phyloP scores from a whole-genome alignment of 2,329 filamentous ascomycete genomes.

The Sporothrix euskadiensis region DNA sequence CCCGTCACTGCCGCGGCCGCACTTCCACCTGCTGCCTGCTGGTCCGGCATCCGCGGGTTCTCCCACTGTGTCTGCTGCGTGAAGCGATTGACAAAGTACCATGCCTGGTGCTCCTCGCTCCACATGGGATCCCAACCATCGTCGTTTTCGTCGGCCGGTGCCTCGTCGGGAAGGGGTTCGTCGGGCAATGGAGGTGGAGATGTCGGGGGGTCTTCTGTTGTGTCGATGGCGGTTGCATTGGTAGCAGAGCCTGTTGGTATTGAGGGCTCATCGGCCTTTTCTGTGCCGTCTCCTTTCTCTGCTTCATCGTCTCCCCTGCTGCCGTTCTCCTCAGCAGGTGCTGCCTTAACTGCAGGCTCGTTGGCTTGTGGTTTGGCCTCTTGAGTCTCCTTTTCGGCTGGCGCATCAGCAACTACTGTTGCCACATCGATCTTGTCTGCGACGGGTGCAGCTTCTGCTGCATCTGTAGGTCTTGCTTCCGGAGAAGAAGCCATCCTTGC shows the following conservation, averaged over 20 bases:
- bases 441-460: background rate
- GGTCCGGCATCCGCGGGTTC: conserved; percentile 70
- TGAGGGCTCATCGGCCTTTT: background rate
- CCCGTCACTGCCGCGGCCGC: conserved; percentile 53
- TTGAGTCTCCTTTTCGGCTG: background rate
- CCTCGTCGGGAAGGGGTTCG: conserved; percentile 42
- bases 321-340: background rate
- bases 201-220: background rate
- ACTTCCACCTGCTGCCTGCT: conserved; percentile 36
- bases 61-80: conserved; percentile 78
- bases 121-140: conserved; percentile 80
- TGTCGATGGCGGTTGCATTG: background rate
- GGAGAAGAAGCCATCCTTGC: conserved; percentile 20
- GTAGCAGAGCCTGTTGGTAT: background rate
- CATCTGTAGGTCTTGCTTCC: background rate
- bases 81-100: conserved; percentile 81
- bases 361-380: background rate
- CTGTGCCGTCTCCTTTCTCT: background rate
- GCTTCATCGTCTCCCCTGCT: background rate
- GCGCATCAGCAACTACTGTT: background rate
- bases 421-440: background rate
- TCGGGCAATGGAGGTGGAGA: conserved; percentile 44
- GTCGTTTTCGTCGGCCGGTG: conserved; percentile 42
- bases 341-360: background rate
- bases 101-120: conserved; percentile 67